phyloP scores from a whole-genome alignment of 2,329 filamentous ascomycete genomes.

The Cytospora piceicola region DNA sequence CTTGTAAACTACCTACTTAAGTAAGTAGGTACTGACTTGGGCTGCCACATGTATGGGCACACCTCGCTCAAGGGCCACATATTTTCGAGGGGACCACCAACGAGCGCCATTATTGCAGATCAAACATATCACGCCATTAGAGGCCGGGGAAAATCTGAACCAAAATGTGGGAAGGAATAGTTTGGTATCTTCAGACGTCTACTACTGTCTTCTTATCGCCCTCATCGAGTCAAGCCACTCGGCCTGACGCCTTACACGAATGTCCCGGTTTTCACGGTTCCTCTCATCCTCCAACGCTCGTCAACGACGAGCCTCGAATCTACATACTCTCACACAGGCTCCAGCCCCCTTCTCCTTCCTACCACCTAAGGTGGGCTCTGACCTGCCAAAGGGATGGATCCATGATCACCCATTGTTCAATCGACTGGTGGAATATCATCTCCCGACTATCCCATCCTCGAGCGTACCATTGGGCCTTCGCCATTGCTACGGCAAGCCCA shows the following conservation, averaged over 20 bases:
- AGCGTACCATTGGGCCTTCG: not conserved
- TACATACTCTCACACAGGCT: not conserved
- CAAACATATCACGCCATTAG: not conserved
- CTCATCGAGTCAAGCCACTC: conserved; percentile 3
- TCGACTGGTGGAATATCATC: not conserved
- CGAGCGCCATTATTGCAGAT: not conserved
- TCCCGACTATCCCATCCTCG: not conserved
- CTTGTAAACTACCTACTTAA: too few species aligned
- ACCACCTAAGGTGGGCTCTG: not conserved
- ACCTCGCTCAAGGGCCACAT: too few species aligned
- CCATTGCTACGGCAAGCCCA: conserved; percentile 9
- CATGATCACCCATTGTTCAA: not conserved
- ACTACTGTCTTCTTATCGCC: conserved; percentile 12
- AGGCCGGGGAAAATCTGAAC: not conserved
- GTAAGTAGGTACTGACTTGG: too few species aligned
- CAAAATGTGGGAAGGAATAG: conserved; percentile 12
- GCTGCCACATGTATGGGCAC: too few species aligned
- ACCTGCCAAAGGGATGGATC: not conserved
- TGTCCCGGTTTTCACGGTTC: not conserved
- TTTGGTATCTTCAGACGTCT: conserved; percentile 28
- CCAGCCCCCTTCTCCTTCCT: not conserved
- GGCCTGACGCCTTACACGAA: conserved; percentile 1
- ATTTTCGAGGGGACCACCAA: too few species aligned
- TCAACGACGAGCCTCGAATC: not conserved
- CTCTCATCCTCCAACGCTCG: not conserved